Evolutionary conservation across 2,329 filamentous ascomycete genomes (phyloP), one percentile per base, ranked within the genome.

Genomic region (Lasiodiplodia sp.): DNA sequence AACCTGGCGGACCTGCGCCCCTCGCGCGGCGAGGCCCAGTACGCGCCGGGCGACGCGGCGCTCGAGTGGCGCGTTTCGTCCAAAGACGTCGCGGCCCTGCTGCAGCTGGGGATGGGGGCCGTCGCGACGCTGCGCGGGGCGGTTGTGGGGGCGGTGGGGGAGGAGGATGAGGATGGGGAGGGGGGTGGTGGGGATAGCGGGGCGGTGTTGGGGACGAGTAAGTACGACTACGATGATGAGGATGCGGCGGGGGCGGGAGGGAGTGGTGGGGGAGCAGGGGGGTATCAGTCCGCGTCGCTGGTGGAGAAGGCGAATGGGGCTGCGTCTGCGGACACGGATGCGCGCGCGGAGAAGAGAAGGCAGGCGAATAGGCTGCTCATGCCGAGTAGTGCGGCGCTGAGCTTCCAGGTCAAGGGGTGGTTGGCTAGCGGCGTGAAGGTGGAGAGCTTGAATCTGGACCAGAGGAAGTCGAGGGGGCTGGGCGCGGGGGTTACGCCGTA

Each of bases 401-500:
- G 81, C 68, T 86, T 85, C 71, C 79, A 79, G 28, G 86, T 90
- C 55, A 87, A 88, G 70, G 88, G 88, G 2, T 90, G 88, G 88
- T 77, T 91, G 49, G 85, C 88, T 0, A 90, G 88, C 72, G 88
- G 88, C 3, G 84, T 91, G 73, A 87, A 84, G 70, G 88, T 91
- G 1, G 88, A 90, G 66, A 86, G 85, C 72, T 75, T 91, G 70
- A 83, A 83, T n/a, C 80, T 91, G 16, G 88, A 90, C 77, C 84
- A 88, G n/a, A 90, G 92, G 78, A 94, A 91, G 82, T 97, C 93
- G 79, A 88, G 91, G 68, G 96, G 96, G 0, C 75, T 99, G 56
- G 93, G 93, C 0, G 93, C 97, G 72, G 89, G 92, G 2, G 89
- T 98, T 49, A 96, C 94, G 81, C 96, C 96, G 28, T 98, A 97